phyloP scores from a whole-genome alignment of 2,329 filamentous ascomycete genomes.

The Trichoderma pleuroti region DNA sequence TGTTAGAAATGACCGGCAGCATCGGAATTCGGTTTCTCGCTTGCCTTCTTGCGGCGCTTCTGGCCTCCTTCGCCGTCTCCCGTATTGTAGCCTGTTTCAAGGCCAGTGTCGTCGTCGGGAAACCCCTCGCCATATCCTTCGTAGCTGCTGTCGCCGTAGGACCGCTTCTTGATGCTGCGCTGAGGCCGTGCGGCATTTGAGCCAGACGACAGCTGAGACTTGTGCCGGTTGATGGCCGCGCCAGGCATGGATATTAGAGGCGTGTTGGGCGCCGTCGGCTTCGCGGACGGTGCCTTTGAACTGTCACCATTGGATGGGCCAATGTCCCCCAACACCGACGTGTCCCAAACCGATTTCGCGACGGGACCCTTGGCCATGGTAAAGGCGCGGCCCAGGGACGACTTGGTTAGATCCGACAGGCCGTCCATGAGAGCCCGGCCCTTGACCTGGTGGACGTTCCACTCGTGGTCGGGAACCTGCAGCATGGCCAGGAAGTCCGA shows the following conservation, averaged over 20 bases:
- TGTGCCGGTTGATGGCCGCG: conserved; percentile 33
- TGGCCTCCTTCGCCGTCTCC: conserved; percentile 65
- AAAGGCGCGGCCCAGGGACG: conserved; percentile 48
- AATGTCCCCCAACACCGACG: conserved; percentile 56
- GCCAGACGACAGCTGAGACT: conserved; percentile 37
- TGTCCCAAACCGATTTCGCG: conserved; percentile 54
- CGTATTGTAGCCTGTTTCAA: conserved; percentile 64
- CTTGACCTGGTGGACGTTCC: conserved; percentile 52
- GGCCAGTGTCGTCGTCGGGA: conserved; percentile 59
- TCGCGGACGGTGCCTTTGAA: conserved; percentile 42
- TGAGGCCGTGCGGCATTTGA: conserved; percentile 56
- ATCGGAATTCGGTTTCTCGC: conserved; percentile 17
- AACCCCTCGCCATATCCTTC: conserved; percentile 72
- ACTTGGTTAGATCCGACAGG: conserved; percentile 43
- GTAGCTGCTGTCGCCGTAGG: conserved; percentile 71
- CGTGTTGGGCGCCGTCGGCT: conserved; percentile 52
- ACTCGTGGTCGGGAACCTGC: conserved; percentile 52
- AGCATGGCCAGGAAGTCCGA: conserved; percentile 54
- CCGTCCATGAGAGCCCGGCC: conserved; percentile 55
- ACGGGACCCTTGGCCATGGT: conserved; percentile 57
- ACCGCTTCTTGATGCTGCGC: conserved; percentile 67
- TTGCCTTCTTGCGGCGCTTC: conserved; percentile 65
- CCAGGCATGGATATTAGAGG: conserved; percentile 39
- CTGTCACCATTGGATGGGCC: conserved; percentile 40
- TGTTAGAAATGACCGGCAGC: conserved; percentile 23